These are phyloP conservation scores for Penicillium sp. DNA, from an alignment of 2,329 filamentous ascomycete genomes.

Conservation along the genomic window DNA sequence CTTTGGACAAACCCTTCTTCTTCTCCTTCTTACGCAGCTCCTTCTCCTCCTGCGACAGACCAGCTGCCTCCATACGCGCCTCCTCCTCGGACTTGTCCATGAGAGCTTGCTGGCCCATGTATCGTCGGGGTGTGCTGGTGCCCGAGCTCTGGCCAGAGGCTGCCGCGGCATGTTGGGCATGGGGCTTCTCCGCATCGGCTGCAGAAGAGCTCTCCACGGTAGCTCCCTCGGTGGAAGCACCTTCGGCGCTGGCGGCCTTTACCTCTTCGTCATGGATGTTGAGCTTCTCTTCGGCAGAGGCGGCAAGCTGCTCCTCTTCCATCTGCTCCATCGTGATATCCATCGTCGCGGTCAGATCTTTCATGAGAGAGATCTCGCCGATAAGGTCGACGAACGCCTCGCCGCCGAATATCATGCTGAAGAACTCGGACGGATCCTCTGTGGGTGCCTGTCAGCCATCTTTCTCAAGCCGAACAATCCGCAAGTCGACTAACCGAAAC, in stretches of 20 bases:
- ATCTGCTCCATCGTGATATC: constrained; percentile 87
- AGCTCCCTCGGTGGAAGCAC: constrained; percentile 47
- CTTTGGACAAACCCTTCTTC: constrained; percentile 85
- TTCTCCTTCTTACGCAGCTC: constrained; percentile 77
- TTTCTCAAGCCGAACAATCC: not conserved
- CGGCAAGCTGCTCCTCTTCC: constrained; percentile 65
- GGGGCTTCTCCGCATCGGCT: not conserved
- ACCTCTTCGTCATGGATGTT: constrained; percentile 47
- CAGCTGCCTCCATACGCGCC: constrained; percentile 61
- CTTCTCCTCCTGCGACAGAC: constrained; percentile 70
- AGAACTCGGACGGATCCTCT: constrained; percentile 95
- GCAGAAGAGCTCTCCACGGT: constrained; percentile 55
- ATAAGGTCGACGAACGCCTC: constrained; percentile 96
- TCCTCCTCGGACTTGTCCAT: constrained; percentile 86
- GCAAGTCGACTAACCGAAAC: constrained; percentile 63
- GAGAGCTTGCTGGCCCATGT: constrained; percentile 76
- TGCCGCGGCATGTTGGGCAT: constrained; percentile 7
- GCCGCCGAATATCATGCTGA: constrained; percentile 96
- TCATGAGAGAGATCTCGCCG: constrained; percentile 97
- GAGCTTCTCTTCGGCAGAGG: constrained; percentile 50
- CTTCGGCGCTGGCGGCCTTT: constrained; percentile 39
- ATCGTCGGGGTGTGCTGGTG: constrained; percentile 49
- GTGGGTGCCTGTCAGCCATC: constrained; percentile 16
- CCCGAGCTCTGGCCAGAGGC: constrained; percentile 36
- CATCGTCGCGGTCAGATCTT: constrained; percentile 96